Base-by-base conservation (phyloP, 129 eudicot species). In the sunflower (Helianthus annuus) region DNA sequence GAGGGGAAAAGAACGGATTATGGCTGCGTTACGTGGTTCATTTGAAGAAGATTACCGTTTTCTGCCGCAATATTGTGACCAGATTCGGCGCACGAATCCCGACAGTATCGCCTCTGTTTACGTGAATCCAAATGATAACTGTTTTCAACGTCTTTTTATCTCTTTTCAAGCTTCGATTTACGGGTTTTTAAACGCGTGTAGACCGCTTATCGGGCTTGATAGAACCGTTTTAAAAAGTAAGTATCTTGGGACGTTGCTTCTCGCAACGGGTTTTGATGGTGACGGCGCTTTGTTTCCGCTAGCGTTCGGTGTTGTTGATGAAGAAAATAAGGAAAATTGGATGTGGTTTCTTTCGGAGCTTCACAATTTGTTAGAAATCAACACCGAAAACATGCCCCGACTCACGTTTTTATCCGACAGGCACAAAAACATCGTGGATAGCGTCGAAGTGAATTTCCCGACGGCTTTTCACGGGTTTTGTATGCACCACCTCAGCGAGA, bases 311-410 rank as follows among this genome's bases (percentile, higher is more conserved):
- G 93, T 92, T 34, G 97, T 92, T 24, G 97, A 86, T 54, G 97
- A 92, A 70, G 97, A 89, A 75, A 86, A 75, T 49, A 83, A 89
- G 17, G 96, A 86, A 2, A 92, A 86, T 53, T 89, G 97, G 96
- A 89, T 86, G 94, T 89, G 96, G 96, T 92, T 89, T 77, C 88
- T 92, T 51, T 87, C 96, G 2, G 96, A 93, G 58, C 87, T 93
- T 10, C 96, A 85, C 64, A 82, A 57, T 56, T 73, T 89, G 36
- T 84, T 93, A 11, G 96, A 93, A 79, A 32, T 82, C 29, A 93
- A 89, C 68, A 93, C 96, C 8, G 96, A 87, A 51, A 89, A 87
- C 76, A 93, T 89, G 95, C 96, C 98, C n/a, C 80, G 85, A 79
- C 92, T 93, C 22, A 93, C 96, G 2, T 87, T 93, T 29, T 75